Evolutionary conservation across 176 grass and related monocot genomes (phyloP).

Genomic region (Cenchrus purpureus): DNA sequence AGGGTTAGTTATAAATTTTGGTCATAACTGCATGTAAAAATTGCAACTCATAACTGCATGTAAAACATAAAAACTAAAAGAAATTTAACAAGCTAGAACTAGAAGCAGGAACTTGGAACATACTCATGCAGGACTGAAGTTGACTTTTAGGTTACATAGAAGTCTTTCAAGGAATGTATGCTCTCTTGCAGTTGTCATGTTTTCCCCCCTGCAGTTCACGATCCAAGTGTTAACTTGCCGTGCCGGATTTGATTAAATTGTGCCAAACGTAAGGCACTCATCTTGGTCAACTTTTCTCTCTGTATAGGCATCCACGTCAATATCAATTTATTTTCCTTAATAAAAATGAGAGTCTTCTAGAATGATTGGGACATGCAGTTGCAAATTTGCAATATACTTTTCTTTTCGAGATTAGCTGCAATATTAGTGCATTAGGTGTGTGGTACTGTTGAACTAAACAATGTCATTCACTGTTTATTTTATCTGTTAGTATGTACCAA

Average conservation of each 20-base stretch:
- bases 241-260: not conserved
- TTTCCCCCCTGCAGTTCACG: not conserved
- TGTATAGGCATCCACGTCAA: not conserved
- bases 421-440: not conserved
- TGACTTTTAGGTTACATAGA: not conserved
- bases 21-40: too few relatives aligned
- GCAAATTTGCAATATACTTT: not conserved
- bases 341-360: not conserved
- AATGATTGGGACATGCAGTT: not conserved
- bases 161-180: not conserved
- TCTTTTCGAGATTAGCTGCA: not conserved
- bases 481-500: not conserved
- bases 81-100: not conserved
- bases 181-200: not conserved
- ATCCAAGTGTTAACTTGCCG: not conserved
- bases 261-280: not conserved
- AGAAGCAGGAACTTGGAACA: not conserved
- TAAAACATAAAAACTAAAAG: too few relatives aligned
- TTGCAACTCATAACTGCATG: too few relatives aligned
- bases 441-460: not conserved
- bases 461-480: not conserved
- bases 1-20: too few relatives aligned
- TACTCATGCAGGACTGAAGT: not conserved
- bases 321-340: not conserved
- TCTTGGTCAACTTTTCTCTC: not conserved